phyloP scores from a whole-genome alignment of 2,329 filamentous ascomycete species.

The Venturia aucupariae region DNA sequence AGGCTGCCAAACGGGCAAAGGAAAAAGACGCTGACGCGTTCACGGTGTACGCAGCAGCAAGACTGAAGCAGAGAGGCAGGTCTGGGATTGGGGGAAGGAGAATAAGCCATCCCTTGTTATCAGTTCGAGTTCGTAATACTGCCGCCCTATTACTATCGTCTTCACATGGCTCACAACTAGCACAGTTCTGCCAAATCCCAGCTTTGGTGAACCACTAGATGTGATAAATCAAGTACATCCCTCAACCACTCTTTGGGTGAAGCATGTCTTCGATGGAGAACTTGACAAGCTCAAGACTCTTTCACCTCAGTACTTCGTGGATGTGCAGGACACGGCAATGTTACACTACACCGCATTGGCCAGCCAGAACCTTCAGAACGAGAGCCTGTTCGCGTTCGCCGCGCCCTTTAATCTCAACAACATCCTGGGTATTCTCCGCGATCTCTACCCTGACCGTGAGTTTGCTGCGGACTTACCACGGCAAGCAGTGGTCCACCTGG shows the following conservation, averaged over 20 bases:
- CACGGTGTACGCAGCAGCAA: conserved; percentile 1
- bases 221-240: conserved; percentile 26
- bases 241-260: conserved; percentile 15
- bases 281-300: conserved; percentile 10
- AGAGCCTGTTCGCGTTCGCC: conserved; percentile 15
- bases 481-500: too few relatives aligned
- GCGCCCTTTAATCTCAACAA: conserved; percentile 12
- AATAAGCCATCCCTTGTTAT: conserved; percentile 2
- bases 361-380: conserved; percentile 5
- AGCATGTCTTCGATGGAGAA: conserved; percentile 24
- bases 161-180: background rate
- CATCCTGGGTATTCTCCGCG: conserved; percentile 8
- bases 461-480: conserved; percentile 25
- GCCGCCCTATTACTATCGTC: background rate
- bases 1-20: conserved; percentile 3
- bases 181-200: background rate
- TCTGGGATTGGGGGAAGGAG: conserved; percentile 3
- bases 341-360: conserved; percentile 16
- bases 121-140: background rate
- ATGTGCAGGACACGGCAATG: conserved; percentile 36
- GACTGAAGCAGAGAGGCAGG: conserved; percentile 8
- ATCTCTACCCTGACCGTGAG: conserved; percentile 26
- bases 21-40: background rate
- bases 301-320: conserved; percentile 31
- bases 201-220: conserved; percentile 27